These are phyloP conservation scores for Aspergillus carlsbadensis DNA, from an alignment of 495 filamentous ascomycete species.

Conservation along the genomic window DNA sequence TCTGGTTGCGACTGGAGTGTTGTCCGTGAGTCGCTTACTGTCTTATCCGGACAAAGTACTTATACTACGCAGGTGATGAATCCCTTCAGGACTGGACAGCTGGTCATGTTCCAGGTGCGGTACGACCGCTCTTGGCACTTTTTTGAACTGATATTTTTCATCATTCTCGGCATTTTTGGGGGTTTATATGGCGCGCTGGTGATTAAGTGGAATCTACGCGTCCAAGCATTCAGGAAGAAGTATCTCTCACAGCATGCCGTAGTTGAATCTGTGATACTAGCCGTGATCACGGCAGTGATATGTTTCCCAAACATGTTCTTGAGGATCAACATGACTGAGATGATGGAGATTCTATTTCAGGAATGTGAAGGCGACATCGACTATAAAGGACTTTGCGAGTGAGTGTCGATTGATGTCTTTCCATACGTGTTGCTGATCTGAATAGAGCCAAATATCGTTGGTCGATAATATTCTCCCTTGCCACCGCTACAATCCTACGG, in stretches of 20 bases:
- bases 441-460: conserved; percentile 61
- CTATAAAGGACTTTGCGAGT: conserved; percentile 90
- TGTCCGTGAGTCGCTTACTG: conserved; percentile 60
- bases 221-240: conserved; percentile 91
- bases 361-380: conserved; percentile 94
- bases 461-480: conserved; percentile 75
- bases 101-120: conserved; percentile 98
- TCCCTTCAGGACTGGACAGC: conserved; percentile 94
- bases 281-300: conserved; percentile 78
- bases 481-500: conserved; percentile 77
- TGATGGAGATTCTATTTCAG: conserved; percentile 95
- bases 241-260: conserved; percentile 84
- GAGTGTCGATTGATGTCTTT: conserved; percentile 26
- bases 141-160: conserved; percentile 92
- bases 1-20: conserved; percentile 87
- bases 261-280: conserved; percentile 82
- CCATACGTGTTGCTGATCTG: conserved; percentile 22
- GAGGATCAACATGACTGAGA: conserved; percentile 97
- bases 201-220: conserved; percentile 95
- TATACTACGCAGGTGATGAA: conserved; percentile 69
- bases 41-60: conserved; percentile 14
- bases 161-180: conserved; percentile 88
- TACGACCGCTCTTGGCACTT: conserved; percentile 98
- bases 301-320: conserved; percentile 97
- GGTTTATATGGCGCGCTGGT: conserved; percentile 96